Evolutionary conservation across 2,329 filamentous ascomycete species (phyloP), one percentile per base, ranked within the genome.

Genomic region (Ilyonectria robusta): DNA sequence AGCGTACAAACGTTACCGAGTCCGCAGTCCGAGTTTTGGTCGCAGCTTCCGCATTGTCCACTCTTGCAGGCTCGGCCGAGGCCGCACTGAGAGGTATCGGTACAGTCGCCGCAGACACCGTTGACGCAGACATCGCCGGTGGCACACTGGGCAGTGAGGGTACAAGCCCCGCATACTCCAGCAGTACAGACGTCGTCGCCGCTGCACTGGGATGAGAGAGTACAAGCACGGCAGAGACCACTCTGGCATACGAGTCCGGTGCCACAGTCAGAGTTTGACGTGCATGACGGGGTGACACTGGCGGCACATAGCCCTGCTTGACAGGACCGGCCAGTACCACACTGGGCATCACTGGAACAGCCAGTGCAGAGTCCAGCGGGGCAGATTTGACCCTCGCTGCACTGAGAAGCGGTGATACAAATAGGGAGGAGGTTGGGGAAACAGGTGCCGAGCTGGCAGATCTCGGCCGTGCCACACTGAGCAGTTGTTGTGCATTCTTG

Each of bases 101-200:
- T 65, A 31, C 62, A 65, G 19, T 65, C 62, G 55, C 54, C 48
- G 33, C 65, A 67, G 37, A 33, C 40, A 29, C 65, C 65, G 54
- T 29, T 42, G 29, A 35, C 15, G 23, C 65, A 67, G 23, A 67
- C 62, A 2, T 55, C 40, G 51, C 62, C 62, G 6, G 19, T 37
- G 33, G 6, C 21, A 26, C 62, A 65, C 51, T 65, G 62, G 3
- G 50, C 6, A 19, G 33, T 65, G 51, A 51, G 33, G 2, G 62
- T 61, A 11, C 62, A 65, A 5, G 57, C 9, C 5, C 54, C 31
- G 44, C 59, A 62, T 4, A 23, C 44, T 1, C 65, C 65, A 3
- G 48, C 37, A 10, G 44, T 37, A 29, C 65, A 67, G 26, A 63
- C 35, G n/a, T 64, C 8, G 23, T 55, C 55, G 37, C 23, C 46